Evolutionary conservation across 1,284 basidiomycete species (phyloP), one percentile per base, ranked within the genome.

Genomic region (Hypsizygus ulmarius): DNA sequence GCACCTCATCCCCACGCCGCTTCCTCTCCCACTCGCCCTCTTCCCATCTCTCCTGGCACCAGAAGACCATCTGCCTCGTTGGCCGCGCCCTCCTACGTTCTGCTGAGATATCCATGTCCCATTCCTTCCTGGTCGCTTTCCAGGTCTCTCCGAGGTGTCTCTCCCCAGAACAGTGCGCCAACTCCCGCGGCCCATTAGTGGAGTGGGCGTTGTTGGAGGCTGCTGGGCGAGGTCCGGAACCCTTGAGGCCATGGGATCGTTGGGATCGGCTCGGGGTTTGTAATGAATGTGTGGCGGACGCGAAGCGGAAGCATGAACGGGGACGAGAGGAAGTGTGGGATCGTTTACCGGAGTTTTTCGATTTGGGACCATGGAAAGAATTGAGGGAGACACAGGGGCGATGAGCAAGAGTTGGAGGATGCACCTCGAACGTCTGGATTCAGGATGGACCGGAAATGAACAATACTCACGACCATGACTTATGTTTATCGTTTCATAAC

Each of bases 301-400:
- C 64, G 41, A 63, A 67, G 59, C 51, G 52, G 27, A 50, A 63
- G 50, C 71, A 74, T 60, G 55, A 66, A 39, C 57, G 56, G 33
- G 71, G 72, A 6, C 55, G 70, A 46, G 62, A 62, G 53, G 69
- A 71, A 46, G 70, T 72, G 16, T 74, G 71, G 72, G 63, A 67
- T 27, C 58, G 64, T 25, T 52, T 74, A 43, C 71, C 72, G 0
- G 61, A 60, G 12, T 66, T 70, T 41, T 73, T 73, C 44, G 70
- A 67, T 50, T 50, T 72, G 38, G 59, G 59, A 5, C 35, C 49
- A 0, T 73, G 71, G 70, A 67, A 63, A 14, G 58, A 62, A 54
- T 43, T 71, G 45, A 58, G 47, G 53, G 56, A 49, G 40, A 47
- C 51, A 12, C 64, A 68, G 53, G 58, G 60, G 19, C 19, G 43